These are phyloP conservation scores for Pneumocystis sp. DNA, from an alignment of 1,139 yeast genomes.

Conservation along the genomic window DNA sequence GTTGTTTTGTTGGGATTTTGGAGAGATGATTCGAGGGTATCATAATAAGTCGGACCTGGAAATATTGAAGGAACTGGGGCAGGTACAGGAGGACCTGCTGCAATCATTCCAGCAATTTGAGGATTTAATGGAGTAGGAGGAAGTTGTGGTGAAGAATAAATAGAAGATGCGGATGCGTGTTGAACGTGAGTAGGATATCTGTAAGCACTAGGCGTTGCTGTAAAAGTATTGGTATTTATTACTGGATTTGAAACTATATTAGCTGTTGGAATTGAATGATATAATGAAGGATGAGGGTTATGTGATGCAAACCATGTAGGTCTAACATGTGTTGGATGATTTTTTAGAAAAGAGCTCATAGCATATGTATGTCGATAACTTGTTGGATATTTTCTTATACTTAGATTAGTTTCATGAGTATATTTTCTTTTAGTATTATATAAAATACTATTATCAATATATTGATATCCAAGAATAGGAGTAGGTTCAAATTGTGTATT, in stretches of 20 bases:
- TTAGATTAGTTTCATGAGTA: neutral
- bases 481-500: neutral
- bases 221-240: neutral
- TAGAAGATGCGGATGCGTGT: neutral
- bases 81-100: constrained; percentile 4
- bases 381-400: neutral
- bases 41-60: constrained; percentile 6
- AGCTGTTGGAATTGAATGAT: neutral
- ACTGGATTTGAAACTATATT: neutral
- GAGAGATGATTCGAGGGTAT: constrained; percentile 15
- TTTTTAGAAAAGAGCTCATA: neutral
- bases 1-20: constrained; percentile 17
- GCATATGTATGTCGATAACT: neutral
- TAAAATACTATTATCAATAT: neutral
- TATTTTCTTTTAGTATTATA: neutral
- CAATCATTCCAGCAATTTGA: neutral
- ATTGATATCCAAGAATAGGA: neutral
- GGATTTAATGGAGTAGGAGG: constrained; percentile 1
- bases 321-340: neutral
- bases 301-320: neutral
- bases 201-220: neutral
- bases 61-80: constrained; percentile 10
- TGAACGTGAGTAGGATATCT: neutral
- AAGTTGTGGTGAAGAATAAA: neutral
- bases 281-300: neutral